Evolutionary conservation across 257 asterid genomes (phyloP).

Genomic region (Marsdenia floribunda): DNA sequence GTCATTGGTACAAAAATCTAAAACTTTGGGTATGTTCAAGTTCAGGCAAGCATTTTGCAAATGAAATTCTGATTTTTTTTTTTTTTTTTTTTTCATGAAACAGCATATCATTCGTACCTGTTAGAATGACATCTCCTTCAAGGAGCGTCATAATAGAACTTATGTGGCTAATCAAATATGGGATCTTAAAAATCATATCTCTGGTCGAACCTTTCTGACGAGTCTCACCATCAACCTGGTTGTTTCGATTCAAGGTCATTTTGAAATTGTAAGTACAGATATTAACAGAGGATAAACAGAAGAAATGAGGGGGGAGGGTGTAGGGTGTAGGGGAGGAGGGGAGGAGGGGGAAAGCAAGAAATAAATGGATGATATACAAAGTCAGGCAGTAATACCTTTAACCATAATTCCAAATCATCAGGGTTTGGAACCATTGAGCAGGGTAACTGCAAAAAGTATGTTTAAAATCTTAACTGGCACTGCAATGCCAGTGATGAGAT

Average conservation of each 20-base stretch:
- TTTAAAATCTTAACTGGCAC: conserved; percentile 3
- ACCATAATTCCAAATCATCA: conserved; percentile 82
- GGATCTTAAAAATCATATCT: conserved; percentile 94
- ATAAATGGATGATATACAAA: conserved; percentile 1
- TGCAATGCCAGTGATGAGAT: background rate
- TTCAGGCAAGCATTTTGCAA: background rate
- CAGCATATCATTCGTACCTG: conserved; percentile 39
- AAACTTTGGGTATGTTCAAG: background rate
- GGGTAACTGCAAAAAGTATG: conserved; percentile 49
- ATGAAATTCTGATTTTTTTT: background rate
- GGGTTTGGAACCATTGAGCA: conserved; percentile 78
- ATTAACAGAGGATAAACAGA: background rate
- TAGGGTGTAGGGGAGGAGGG: too few species aligned
- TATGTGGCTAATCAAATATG: conserved; percentile 94
- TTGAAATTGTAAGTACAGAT: background rate
- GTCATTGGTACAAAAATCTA: too few species aligned
- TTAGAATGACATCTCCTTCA: conserved; percentile 88
- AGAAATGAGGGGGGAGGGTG: too few species aligned
- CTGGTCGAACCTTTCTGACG: conserved; percentile 84
- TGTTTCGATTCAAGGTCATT: background rate
- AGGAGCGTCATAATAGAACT: conserved; percentile 90
- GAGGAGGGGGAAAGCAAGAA: background rate
- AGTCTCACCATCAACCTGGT: conserved; percentile 87
- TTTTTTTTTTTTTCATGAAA: background rate
- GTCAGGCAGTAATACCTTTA: conserved; percentile 46